Evolutionary conservation across 1,284 basidiomycete genomes (phyloP).

Genomic region (Sphaerobolus stellatus): DNA sequence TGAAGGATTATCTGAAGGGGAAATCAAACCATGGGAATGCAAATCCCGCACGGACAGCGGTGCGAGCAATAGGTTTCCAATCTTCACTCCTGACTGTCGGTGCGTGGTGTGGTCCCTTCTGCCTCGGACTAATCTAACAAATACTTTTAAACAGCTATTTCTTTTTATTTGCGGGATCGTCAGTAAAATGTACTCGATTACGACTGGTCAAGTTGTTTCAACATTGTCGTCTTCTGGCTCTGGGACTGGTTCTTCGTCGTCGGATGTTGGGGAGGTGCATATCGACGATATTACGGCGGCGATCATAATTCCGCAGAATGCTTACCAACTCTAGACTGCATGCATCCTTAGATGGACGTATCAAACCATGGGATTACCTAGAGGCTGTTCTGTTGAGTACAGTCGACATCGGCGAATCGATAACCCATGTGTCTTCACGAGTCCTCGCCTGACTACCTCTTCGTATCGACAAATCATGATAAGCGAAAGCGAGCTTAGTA

Average conservation of each 20-base stretch:
- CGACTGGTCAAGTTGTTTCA: conserved; percentile 77
- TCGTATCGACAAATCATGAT: conserved; percentile 60
- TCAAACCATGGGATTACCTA: conserved; percentile 93
- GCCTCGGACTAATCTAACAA: conserved; percentile 18
- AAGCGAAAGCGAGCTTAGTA: conserved; percentile 45
- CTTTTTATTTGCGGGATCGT: conserved; percentile 75
- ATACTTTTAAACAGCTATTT: conserved; percentile 66
- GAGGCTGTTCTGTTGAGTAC: conserved; percentile 81
- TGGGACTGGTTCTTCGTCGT: conserved; percentile 31
- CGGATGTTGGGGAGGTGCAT: conserved; percentile 40
- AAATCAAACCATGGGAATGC: conserved; percentile 62
- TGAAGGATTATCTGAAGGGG: conserved; percentile 12
- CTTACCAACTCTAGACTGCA: conserved; percentile 90
- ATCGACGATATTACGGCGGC: conserved; percentile 70
- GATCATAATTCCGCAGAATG: conserved; percentile 81
- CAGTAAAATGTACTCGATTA: conserved; percentile 78
- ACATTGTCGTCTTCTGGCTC: conserved; percentile 58
- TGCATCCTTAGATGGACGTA: conserved; percentile 76
- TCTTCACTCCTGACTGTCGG: conserved; percentile 87
- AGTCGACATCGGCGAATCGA: conserved; percentile 67
- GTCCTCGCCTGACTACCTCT: conserved; percentile 64
- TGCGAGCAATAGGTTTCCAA: conserved; percentile 63
- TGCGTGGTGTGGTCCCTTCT: conserved; percentile 38
- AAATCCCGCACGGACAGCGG: conserved; percentile 68
- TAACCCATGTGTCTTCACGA: conserved; percentile 73